phyloP scores from a whole-genome alignment of 305 asterid species.

The Fraxinus sp. region DNA sequence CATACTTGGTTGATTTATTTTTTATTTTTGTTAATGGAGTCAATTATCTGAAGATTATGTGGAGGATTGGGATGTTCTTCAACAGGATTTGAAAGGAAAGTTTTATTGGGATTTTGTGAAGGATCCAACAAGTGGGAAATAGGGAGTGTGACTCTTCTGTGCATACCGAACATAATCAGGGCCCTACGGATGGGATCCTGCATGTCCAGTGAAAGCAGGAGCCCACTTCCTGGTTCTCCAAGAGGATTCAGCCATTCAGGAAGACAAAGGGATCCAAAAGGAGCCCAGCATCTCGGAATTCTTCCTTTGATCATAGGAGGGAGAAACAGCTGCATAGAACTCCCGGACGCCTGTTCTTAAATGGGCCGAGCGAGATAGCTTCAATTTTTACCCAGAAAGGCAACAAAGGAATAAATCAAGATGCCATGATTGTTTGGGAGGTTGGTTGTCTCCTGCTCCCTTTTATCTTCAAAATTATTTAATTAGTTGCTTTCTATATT shows the following conservation, averaged over 20 bases:
- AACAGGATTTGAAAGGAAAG: slow-evolving; percentile 15
- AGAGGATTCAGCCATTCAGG: slow-evolving; percentile 20
- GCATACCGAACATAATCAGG: slow-evolving; percentile 67
- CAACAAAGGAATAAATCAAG: not conserved
- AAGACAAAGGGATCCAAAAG: slow-evolving; percentile 45
- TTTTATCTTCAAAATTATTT: not conserved
- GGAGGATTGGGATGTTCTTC: not conserved
- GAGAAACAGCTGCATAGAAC: slow-evolving; percentile 66
- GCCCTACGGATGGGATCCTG: slow-evolving; percentile 82
- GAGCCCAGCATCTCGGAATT: slow-evolving; percentile 53
- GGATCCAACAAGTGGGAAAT: slow-evolving; percentile 45
- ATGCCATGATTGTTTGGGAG: not conserved
- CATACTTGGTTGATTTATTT: not conserved
- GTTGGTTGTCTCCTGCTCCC: not conserved
- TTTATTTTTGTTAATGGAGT: not conserved
- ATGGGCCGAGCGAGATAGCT: slow-evolving; percentile 74
- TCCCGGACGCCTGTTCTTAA: slow-evolving; percentile 73
- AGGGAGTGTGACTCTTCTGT: slow-evolving; percentile 59
- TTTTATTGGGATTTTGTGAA: slow-evolving; percentile 32
- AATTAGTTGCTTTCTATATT: not conserved
- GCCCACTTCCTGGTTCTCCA: slow-evolving; percentile 56
- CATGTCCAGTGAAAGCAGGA: slow-evolving; percentile 68
- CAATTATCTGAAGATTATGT: not conserved
- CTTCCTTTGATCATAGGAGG: slow-evolving; percentile 52
- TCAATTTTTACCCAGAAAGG: not conserved